These are phyloP conservation scores for Apiotrichum mycotoxinovorans DNA, from an alignment of 1,284 basidiomycete species.

Conservation along the genomic window DNA sequence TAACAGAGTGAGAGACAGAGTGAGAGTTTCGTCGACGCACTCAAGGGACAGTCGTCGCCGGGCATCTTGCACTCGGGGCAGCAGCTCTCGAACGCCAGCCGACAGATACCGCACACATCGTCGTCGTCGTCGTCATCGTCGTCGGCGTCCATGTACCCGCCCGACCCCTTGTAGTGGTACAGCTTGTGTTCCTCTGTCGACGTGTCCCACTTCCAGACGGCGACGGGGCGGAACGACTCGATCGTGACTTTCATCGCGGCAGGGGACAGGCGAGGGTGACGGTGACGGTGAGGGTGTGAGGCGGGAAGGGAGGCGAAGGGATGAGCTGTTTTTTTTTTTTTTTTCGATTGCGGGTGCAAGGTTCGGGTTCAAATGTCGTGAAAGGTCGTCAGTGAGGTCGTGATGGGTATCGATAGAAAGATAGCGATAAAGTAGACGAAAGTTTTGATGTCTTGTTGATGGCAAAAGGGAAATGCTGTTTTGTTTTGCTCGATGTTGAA, in stretches of 20 bases:
- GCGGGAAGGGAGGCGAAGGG: no score
- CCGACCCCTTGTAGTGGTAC: conserved; percentile 17
- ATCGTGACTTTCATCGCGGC: conserved; percentile 46
- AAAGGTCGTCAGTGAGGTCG: background rate
- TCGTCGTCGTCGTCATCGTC: conserved; percentile 69
- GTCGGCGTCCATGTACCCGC: conserved; percentile 48
- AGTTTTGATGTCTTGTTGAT: no score
- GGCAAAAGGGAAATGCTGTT: background rate
- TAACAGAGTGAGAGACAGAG: background rate
- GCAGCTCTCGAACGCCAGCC: conserved; percentile 83
- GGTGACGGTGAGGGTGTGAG: background rate
- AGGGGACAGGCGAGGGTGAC: background rate
- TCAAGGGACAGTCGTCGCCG: conserved; percentile 92
- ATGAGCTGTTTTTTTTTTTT: no score
- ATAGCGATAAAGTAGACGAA: background rate
- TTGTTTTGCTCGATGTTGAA: no score
- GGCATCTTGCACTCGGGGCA: conserved; percentile 92
- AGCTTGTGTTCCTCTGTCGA: conserved; percentile 43
- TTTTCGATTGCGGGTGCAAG: no score
- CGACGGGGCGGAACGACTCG: conserved; percentile 43
- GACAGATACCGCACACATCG: conserved; percentile 91
- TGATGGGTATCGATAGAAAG: background rate
- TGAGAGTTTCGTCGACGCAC: no score
- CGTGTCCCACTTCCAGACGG: conserved; percentile 49
- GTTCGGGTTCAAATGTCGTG: no score